Evolutionary conservation across 2,329 filamentous ascomycete species (phyloP), one percentile per base, ranked within the genome.

Genomic region (Cytospora piceicola): DNA sequence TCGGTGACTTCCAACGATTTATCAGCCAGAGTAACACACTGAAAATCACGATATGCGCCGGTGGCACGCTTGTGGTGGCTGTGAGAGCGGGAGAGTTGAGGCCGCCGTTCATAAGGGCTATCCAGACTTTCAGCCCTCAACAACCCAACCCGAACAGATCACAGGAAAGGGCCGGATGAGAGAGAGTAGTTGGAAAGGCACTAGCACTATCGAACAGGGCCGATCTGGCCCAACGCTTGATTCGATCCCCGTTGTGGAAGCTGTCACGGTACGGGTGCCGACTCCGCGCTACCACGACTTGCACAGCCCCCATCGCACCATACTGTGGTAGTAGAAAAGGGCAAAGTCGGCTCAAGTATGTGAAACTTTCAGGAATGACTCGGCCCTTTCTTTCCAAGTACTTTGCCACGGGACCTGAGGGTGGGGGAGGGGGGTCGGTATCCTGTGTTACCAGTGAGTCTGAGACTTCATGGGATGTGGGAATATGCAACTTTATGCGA

Each of bases 51-150:
- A 55, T 54, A 32, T 61, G 34, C 36, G 20, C 29, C 36, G 46
- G 54, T 54, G 54, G 34, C 22, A 61, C 61, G 57, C 57, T 57
- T 49, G 61, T 64, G 52, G 65, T 63, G 61, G 65, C 65, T 64
- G 65, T 64, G 52, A 55, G 36, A 57, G 36, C 29, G 53, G 53
- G 52, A 39, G 36, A 12, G 61, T 51, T 63, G 34, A 42, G 36
- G 53, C 24, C 22, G 9, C n/a, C 46, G 17, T n/a, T 49, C 22
- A 20, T 11, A n/a, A 49, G 20, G n/a, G 46, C 46, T 5, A 22
- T 49, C 39, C 39, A 42, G 39, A 42, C 39, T 12, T 42, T 42
- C 39, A 24, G 22, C 46, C 12, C 22, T 49, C 42, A 24, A 22
- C 2, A 49, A 49, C 42, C 7, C 2, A 49, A 49, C 42, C 7